phyloP scores from a whole-genome alignment of 73 alveolate species.

The Paramecium sexaurelia region DNA sequence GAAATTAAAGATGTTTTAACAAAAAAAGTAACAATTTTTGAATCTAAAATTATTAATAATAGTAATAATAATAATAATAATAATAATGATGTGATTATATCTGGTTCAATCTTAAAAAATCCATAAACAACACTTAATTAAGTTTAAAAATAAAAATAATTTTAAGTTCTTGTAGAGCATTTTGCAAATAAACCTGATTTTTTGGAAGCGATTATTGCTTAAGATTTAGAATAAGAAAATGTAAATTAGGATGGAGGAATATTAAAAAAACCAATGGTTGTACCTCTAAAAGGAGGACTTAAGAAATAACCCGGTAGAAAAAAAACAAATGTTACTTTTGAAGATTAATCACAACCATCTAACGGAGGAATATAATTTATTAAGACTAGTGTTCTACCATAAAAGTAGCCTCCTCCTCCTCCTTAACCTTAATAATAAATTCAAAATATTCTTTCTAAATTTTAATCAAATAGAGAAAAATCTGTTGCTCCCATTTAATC shows the following conservation, averaged over 20 bases:
- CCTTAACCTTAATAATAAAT: slow-evolving; percentile 2
- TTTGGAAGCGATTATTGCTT: not conserved
- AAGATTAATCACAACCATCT: not conserved
- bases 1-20: not conserved
- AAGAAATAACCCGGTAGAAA: not conserved
- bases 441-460: not conserved
- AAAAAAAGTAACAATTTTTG: not conserved
- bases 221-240: not conserved
- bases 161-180: not conserved
- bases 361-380: slow-evolving; percentile 2
- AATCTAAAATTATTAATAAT: not conserved
- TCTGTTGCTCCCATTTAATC: not conserved
- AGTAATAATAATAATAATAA: not conserved
- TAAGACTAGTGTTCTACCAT: not conserved
- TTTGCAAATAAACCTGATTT: slow-evolving; percentile 35
- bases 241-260: not conserved
- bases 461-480: not conserved
- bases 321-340: not conserved
- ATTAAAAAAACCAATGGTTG: not conserved
- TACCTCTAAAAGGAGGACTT: not conserved
- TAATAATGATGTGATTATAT: not conserved
- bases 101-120: not conserved
- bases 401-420: not conserved
- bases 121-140: not conserved
- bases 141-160: slow-evolving; percentile 9